These are phyloP conservation scores for Pythium diclinum DNA, from an alignment of 352 stramenopile species.

Conservation along the genomic window DNA sequence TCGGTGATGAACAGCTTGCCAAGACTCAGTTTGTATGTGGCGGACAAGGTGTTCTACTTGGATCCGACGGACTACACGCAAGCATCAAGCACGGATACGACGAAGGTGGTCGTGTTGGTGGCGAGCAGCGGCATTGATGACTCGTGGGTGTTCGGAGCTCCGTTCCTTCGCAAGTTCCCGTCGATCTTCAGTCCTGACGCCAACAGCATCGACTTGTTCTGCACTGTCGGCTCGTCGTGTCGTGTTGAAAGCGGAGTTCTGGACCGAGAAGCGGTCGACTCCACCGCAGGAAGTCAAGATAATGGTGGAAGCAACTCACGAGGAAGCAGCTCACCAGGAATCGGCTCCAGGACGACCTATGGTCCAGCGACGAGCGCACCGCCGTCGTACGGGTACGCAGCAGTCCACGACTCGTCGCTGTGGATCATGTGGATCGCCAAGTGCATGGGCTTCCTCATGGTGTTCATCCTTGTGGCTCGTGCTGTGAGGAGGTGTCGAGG, in stretches of 20 bases:
- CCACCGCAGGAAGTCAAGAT: not conserved
- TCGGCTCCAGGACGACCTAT: not conserved
- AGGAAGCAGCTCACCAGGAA: not conserved
- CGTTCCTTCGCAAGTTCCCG: constrained; percentile 12
- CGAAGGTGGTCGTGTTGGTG: not conserved
- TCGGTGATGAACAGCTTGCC: constrained; percentile 5
- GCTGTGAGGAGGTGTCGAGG: not conserved
- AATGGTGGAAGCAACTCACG: not conserved
- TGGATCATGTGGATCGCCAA: not conserved
- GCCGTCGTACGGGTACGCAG: not conserved
- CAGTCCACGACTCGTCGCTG: not conserved
- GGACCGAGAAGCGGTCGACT: not conserved
- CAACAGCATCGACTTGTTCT: constrained; percentile 6
- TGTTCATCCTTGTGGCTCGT: not conserved
- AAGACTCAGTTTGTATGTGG: constrained; percentile 6
- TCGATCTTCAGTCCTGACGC: not conserved
- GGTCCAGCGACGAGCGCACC: not conserved
- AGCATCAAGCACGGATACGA: not conserved
- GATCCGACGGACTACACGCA: constrained; percentile 13
- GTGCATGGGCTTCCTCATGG: not conserved
- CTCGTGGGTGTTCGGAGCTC: not conserved
- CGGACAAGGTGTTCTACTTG: constrained; percentile 3
- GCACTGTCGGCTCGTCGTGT: not conserved
- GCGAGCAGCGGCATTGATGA: not conserved
- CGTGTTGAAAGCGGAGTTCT: not conserved